Evolutionary conservation across 208 protist species (phyloP), one percentile per base, ranked within the genome.

Genomic region (Balamuthia mandrillaris): DNA sequence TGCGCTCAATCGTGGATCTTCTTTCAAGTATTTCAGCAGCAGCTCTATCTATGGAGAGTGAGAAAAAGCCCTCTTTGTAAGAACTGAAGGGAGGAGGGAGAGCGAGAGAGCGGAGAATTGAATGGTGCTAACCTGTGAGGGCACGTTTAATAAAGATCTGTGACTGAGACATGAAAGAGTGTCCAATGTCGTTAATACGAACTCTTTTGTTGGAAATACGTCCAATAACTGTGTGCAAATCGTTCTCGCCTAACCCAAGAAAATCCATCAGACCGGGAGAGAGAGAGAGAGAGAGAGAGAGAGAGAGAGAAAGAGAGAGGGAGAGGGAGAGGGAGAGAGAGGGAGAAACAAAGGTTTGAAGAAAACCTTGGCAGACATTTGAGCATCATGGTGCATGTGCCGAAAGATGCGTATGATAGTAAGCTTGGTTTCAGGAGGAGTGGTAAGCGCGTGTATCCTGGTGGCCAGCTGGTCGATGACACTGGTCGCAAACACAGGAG

Each of bases 401-500:
- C 72, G 72, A 14, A 81, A 39, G 35, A 81, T 81, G 35, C 45
- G 72, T 0, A 81, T 39, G 45, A 81, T 42, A 42, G 54, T 54
- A 42, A 81, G 37, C 29, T 81, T 81, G 27, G 37, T 39, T 18
- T 9, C 31, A 21, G 51, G 72, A 5, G 72, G 31, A 1, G 72
- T 39, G 51, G 18, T 81, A 16, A 81, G 47, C 24, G 47, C 72
- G 31, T 81, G 72, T 1, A 81, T 39, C 72, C 54, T 81, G n/a
- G 41, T 39, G 2, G 72, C 45, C 31, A 81, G 29, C 31, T 39
- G 72, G n/a, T 18, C 72, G 3, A 81, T 27, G n/a, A 81, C 51
- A 49, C 72, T 49, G 47, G 35, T 42, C 7, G 72, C 72, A 61
- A 81, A 81, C 33, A 49, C 60, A 27, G 72, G 72, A 29, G 72